A percentile compares a stretch with the other conserved stretches of the same genome.
Evolutionary conservation across 805 yeast genomes (phyloP).

Genomic region (Teunomyces stri): DNA sequence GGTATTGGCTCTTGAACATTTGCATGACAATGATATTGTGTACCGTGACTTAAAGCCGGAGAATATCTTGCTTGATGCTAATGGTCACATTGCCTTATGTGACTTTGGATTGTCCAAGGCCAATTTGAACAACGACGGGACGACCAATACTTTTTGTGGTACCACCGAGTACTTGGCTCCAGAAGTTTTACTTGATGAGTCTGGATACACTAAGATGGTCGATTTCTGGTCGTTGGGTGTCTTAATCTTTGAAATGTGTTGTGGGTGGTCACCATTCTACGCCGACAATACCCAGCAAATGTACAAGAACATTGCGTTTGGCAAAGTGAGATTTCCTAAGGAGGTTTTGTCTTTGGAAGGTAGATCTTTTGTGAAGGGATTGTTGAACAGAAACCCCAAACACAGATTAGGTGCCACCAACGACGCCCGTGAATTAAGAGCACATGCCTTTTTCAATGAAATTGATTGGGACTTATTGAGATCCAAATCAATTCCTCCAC

Average conservation of each 20-base stretch:
- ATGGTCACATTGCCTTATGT: constrained; percentile 95
- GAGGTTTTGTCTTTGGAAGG: constrained; percentile 93
- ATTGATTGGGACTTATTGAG: constrained; percentile 83
- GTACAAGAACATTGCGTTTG: constrained; percentile 98
- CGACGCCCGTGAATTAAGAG: constrained; percentile 90
- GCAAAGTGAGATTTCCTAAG: constrained; percentile 95
- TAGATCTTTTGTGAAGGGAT: constrained; percentile 90
- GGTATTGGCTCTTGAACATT: constrained; percentile 87
- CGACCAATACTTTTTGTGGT: constrained; percentile 97
- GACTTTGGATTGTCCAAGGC: constrained; percentile 97
- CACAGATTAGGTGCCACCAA: constrained; percentile 89
- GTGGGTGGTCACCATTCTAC: constrained; percentile 99
- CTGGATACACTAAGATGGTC: constrained; percentile 98
- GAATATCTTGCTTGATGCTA: constrained; percentile 90
- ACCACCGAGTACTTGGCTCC: constrained; percentile 98
- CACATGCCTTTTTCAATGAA: constrained; percentile 88
- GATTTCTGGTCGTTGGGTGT: constrained; percentile 99
- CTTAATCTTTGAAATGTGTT: constrained; percentile 96
- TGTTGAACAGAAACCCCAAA: constrained; percentile 91
- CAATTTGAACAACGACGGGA: constrained; percentile 76
- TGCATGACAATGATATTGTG: constrained; percentile 93
- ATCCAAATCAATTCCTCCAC: constrained; percentile 87
- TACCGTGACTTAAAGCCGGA: constrained; percentile 97
- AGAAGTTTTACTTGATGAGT: constrained; percentile 90
- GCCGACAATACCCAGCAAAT: constrained; percentile 98